Percentiles rank a stretch among this genome's conserved stretches.
phyloP scores from a whole-genome alignment of 129 eudicot species.

The Silybum marianum region DNA sequence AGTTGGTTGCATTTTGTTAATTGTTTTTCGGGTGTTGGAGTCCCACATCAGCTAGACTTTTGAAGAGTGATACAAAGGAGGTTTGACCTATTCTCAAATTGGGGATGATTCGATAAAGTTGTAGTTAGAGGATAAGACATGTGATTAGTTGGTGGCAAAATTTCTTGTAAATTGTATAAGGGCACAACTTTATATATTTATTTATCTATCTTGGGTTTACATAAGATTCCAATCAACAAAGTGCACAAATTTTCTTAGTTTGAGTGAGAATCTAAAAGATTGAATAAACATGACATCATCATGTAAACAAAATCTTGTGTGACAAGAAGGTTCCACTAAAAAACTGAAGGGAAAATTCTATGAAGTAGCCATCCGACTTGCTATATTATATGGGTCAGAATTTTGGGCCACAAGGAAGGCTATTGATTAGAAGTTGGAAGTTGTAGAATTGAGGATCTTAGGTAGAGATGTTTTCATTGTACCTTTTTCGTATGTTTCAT shows the following conservation, averaged over 20 bases:
- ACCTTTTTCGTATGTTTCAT: too few relatives aligned
- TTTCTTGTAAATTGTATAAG: background rate
- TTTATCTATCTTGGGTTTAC: background rate
- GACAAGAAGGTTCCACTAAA: too few relatives aligned
- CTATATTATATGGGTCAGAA: too few relatives aligned
- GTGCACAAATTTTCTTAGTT: background rate
- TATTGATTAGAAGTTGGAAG: too few relatives aligned
- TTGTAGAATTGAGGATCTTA: too few relatives aligned
- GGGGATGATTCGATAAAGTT: background rate
- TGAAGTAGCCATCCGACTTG: too few relatives aligned
- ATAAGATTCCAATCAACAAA: background rate
- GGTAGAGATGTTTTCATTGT: background rate
- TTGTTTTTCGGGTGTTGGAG: background rate
- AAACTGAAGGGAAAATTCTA: too few relatives aligned
- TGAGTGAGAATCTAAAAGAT: conserved; percentile 10
- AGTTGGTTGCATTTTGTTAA: background rate
- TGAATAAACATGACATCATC: background rate
- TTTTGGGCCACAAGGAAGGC: too few relatives aligned
- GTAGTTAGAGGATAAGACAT: background rate
- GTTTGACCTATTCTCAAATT: background rate
- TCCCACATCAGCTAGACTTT: background rate
- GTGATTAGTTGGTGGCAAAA: background rate
- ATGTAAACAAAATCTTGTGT: background rate
- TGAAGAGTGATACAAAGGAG: background rate
- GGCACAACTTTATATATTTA: background rate